Percentiles rank a stretch among this genome's conserved stretches.
phyloP scores from a whole-genome alignment of 257 asterid species.

The Solanum piurae region DNA sequence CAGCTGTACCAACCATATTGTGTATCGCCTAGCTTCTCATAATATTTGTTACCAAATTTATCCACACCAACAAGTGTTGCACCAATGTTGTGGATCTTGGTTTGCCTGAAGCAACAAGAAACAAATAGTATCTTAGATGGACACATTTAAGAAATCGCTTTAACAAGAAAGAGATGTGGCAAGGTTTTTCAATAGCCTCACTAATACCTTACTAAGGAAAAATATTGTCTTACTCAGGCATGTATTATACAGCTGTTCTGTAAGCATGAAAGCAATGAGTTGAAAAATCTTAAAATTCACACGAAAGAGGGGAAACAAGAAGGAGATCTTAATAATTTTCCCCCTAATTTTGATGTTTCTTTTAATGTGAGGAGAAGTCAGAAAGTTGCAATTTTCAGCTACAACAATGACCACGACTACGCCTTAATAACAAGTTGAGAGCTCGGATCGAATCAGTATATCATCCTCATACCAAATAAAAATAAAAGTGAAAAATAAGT shows the following conservation, averaged over 20 bases:
- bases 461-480: neutral
- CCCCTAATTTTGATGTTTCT: neutral
- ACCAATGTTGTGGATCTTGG: constrained; percentile 91
- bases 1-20: constrained; percentile 59
- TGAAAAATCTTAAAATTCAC: neutral
- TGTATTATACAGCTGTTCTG: neutral
- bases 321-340: neutral
- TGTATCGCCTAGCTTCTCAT: constrained; percentile 72
- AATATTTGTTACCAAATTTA: constrained; percentile 92
- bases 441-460: neutral
- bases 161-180: neutral
- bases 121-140: neutral
- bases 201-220: neutral
- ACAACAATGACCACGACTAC: neutral
- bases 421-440: neutral
- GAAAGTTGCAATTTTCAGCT: neutral
- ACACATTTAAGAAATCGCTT: neutral
- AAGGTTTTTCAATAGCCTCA: neutral
- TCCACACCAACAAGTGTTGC: constrained; percentile 84
- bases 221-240: neutral
- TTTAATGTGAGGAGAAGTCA: neutral
- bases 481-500: neutral
- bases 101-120: constrained; percentile 44
- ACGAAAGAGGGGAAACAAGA: neutral
- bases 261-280: neutral